Conservation (phyloP, 441 rosid genomes). For the Biscutella laevigata region DNA sequence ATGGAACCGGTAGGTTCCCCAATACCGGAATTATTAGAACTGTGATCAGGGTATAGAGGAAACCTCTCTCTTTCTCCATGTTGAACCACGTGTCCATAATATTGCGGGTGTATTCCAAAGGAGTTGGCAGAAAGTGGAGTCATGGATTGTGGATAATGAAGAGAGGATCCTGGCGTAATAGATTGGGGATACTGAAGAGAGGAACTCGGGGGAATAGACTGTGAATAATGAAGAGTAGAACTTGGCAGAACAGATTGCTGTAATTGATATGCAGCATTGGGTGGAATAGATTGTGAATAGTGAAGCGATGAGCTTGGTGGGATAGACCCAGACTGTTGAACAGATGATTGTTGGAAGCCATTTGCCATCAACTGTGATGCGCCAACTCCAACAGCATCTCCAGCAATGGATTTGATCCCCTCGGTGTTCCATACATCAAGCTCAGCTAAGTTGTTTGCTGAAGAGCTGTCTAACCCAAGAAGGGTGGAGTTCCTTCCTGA, state of each 20-base stretch:
- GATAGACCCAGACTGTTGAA: conserved; percentile 17
- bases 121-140: conserved; percentile 32
- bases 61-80: conserved; percentile 32
- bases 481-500: conserved; percentile 16
- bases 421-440: conserved; percentile 18
- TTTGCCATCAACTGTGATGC: conserved; percentile 10
- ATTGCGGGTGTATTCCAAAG: conserved; percentile 40
- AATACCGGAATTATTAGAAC: conserved; percentile 31
- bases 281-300: conserved; percentile 19
- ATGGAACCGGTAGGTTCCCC: conserved; percentile 35
- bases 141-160: conserved; percentile 21
- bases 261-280: conserved; percentile 9
- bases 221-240: conserved; percentile 25
- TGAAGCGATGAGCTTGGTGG: conserved; percentile 31
- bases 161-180: conserved; percentile 11
- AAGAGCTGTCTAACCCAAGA: conserved; percentile 22
- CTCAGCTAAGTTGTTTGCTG: conserved; percentile 23
- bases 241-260: conserved; percentile 23
- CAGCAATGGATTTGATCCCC: conserved; percentile 9
- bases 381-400: conserved; percentile 20
- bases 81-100: conserved; percentile 42
- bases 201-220: conserved; percentile 19
- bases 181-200: conserved; percentile 22
- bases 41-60: conserved; percentile 31
- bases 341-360: conserved; percentile 17